These are phyloP conservation scores for Phyllosticta citribraziliensis DNA, from an alignment of 2,329 filamentous ascomycete species.

Conservation along the genomic window DNA sequence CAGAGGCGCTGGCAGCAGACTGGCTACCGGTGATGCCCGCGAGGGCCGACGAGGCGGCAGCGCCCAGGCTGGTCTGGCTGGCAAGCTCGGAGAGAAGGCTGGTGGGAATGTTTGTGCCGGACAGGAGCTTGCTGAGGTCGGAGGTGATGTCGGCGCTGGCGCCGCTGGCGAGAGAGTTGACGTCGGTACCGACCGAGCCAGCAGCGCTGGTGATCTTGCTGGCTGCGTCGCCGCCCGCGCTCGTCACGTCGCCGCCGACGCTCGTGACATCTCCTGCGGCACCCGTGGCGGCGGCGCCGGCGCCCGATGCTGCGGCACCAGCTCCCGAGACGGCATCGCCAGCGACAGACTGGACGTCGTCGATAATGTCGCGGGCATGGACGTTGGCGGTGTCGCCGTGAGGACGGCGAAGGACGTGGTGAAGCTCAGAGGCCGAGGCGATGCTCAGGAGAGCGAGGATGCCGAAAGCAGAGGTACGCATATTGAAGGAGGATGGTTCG, in stretches of 20 bases:
- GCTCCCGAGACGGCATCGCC: neutral
- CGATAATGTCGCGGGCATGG: neutral
- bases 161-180: neutral
- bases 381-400: neutral
- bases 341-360: neutral
- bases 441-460: neutral
- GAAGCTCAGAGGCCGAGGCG: neutral
- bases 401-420: neutral
- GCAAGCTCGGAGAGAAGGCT: neutral
- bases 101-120: neutral
- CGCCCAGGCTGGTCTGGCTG: neutral
- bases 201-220: neutral
- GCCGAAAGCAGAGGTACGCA: neutral
- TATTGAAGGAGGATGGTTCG: neutral
- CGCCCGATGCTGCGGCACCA: neutral
- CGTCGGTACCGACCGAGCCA: neutral
- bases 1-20: neutral
- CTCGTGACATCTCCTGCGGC: neutral
- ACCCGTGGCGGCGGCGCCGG: neutral
- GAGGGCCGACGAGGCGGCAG: neutral
- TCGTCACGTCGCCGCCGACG: neutral
- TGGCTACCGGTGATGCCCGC: neutral
- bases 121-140: neutral
- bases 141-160: neutral
- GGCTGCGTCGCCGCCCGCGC: neutral